Base-by-base conservation (phyloP, 495 filamentous ascomycete species). In the Xylaria scruposa region DNA sequence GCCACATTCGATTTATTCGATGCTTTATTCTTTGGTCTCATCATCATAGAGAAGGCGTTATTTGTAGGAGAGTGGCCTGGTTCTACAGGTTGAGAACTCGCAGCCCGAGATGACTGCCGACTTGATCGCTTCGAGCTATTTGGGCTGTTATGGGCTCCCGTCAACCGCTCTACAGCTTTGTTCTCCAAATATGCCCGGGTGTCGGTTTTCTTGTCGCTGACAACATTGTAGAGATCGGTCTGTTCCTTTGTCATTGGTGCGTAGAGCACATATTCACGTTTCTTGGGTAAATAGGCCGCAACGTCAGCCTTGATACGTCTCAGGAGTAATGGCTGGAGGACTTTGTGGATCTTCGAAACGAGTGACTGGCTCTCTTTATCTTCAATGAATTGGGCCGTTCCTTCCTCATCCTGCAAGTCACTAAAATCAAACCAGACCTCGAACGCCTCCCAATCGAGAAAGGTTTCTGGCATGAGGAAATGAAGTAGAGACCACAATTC, bases 391-490 rank as follows among this genome's bases (percentile, higher is more conserved):
- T 93, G 86, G 49, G 90, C 86, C 29, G 91, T 90, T 3, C 90
- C 90, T 60, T 90, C 83, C 67, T 88, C 86, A 67, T 97, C 93
- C 70, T 95, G 88, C 5, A 98, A 84, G 8, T 92, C 94, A 0
- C 92, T 94, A 73, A 99, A 99, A 77, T 99, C 95, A 73, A 99
- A 99, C 94, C 94, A 97, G 44, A 88, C 89, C 80, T 98, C 93
- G 72, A 99, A 99, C 13, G 91, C 90, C 72, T 93, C 90, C 77
- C 95, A 89, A 77, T 97, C 92, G 70, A 93, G 90, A 77, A 99
- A 99, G 49, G 97, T 93, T 49, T 93, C 91, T 2, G 96, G 96
- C 54, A 99, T 87, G 3, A 99, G 85, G 74, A 98, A 99, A 79
- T 98, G 94, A 2, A 99, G 85, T 19, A 99, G 84, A 0, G 96